Conservation (phyloP, 2,329 filamentous ascomycete genomes). For the Pseudogymnoascus sp. region DNA sequence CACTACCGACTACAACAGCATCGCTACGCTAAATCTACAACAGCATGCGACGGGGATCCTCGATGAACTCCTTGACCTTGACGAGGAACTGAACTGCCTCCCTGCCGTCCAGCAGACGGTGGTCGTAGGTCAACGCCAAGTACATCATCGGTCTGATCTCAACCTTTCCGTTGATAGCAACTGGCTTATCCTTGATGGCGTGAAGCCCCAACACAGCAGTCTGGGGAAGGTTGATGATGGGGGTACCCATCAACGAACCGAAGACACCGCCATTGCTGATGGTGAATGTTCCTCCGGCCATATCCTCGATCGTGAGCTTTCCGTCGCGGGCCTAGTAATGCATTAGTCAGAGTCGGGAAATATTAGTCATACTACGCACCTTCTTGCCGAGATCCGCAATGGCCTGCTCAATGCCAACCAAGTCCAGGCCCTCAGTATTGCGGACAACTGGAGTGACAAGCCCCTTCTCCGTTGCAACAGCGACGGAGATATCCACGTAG, state of each 20-base stretch:
- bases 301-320: constrained; percentile 97
- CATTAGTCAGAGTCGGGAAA: constrained; percentile 12
- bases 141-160: constrained; percentile 99
- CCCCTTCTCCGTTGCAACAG: constrained; percentile 94
- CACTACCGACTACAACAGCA: constrained; percentile 1
- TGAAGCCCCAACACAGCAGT: constrained; percentile 87
- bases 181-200: constrained; percentile 89
- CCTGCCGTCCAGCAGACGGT: constrained; percentile 86
- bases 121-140: constrained; percentile 92
- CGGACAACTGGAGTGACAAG: constrained; percentile 93
- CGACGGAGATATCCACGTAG: constrained; percentile 95
- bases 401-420: constrained; percentile 79
- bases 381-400: constrained; percentile 96
- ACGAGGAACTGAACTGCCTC: constrained; percentile 95
- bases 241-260: constrained; percentile 92
- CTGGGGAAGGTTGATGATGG: constrained; percentile 96
- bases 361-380: constrained; percentile 39
- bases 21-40: constrained; percentile 33
- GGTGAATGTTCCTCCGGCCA: constrained; percentile 97
- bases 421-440: constrained; percentile 80
- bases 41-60: constrained; percentile 89
- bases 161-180: constrained; percentile 85
- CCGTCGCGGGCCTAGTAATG: constrained; percentile 69
- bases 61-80: constrained; percentile 95
- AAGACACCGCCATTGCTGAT: constrained; percentile 98